Evolutionary conservation across 495 filamentous ascomycete species (phyloP).

Genomic region (Daldinia childiae): DNA sequence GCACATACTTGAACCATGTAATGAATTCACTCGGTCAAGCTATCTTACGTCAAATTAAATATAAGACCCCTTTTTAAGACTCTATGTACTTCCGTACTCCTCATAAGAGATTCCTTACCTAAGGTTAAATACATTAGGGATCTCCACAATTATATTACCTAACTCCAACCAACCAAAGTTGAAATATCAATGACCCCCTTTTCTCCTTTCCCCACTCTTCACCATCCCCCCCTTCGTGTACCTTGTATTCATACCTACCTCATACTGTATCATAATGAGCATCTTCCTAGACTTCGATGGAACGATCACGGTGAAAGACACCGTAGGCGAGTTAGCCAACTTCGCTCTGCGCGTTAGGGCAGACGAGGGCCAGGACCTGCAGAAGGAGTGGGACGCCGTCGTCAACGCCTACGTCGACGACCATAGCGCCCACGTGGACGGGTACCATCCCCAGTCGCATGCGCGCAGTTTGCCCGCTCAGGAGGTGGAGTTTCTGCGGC

Average conservation of each 20-base stretch:
- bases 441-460: constrained; percentile 41
- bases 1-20: background rate
- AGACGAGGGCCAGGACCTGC: constrained; percentile 39
- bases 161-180: constrained; percentile 8
- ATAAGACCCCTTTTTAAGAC: background rate
- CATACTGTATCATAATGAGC: constrained; percentile 40
- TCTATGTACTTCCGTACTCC: constrained; percentile 2
- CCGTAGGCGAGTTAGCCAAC: constrained; percentile 43
- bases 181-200: constrained; percentile 3
- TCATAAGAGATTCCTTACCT: background rate
- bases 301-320: constrained; percentile 56
- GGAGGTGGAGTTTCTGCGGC: constrained; percentile 53
- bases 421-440: constrained; percentile 43
- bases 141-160: constrained; percentile 17
- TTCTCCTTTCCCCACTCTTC: background rate
- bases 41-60: background rate
- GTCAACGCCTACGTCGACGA: constrained; percentile 51
- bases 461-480: constrained; percentile 37
- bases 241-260: background rate
- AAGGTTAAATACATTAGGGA: background rate
- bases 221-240: background rate
- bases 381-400: constrained; percentile 48
- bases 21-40: background rate
- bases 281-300: constrained; percentile 62
- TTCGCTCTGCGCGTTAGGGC: constrained; percentile 42